Conservation (phyloP, 73 alveolate species). For the Paramecium primaurelia region DNA sequence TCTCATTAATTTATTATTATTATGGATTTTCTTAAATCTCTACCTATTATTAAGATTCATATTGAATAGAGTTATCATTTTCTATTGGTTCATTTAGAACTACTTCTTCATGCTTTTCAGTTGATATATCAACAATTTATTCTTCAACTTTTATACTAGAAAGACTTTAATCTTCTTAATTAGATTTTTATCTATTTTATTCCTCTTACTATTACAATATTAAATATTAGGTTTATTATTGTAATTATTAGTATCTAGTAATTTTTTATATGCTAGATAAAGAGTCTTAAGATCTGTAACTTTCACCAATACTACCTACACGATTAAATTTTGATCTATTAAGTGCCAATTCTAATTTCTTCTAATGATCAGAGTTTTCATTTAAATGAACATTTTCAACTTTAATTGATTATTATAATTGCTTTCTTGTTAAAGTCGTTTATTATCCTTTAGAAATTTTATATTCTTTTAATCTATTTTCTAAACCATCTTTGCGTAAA, state of each 20-base stretch:
- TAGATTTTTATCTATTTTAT: background rate
- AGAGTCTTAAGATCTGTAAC: background rate
- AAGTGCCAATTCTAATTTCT: constrained; percentile 9
- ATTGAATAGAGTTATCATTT: background rate
- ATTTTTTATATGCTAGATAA: background rate
- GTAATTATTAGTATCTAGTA: background rate
- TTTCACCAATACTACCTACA: background rate
- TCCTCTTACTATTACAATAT: background rate
- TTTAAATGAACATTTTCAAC: background rate
- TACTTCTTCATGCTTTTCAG: background rate
- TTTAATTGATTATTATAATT: background rate
- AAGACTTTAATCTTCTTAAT: background rate
- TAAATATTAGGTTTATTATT: background rate
- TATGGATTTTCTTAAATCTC: background rate
- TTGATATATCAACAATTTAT: background rate
- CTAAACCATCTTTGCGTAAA: background rate
- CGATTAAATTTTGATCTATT: background rate
- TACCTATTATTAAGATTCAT: background rate
- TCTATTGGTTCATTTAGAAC: background rate
- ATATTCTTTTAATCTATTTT: background rate
- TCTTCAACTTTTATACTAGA: background rate
- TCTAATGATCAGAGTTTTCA: background rate
- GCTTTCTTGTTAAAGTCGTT: background rate
- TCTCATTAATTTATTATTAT: background rate
- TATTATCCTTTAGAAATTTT: background rate